Evolutionary conservation across 495 filamentous ascomycete species (phyloP), one percentile per base, ranked within the genome.

Genomic region (Penicillium silybi): DNA sequence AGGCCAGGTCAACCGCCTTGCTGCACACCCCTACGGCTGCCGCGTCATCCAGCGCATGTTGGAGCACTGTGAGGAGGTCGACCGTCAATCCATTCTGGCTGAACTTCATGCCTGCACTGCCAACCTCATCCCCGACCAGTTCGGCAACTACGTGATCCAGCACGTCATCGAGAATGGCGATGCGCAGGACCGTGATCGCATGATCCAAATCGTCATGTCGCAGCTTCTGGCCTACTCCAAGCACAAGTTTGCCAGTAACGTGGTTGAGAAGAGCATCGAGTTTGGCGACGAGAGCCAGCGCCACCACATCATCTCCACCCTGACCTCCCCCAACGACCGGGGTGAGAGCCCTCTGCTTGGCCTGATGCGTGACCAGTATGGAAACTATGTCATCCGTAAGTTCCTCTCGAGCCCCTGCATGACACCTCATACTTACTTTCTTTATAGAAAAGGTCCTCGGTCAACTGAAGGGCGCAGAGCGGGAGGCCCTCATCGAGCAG

Each of bases 381-480:
- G 89, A 38, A 98, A 98, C 66, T 98, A 98, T 64, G 93, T 97
- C 15, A 86, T 98, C 52, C 93, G 90, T 95, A 84, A 80, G 92
- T 85, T 19, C 18, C 18, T 39, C 37, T 9, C 18, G n/a, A 39
- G 7, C 6, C 29, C 13, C 6, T 5, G 4, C 7, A n/a, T 39
- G 37, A 6, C 18, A 9, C 18, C 1, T 16, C 18, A 9, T 37
- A 29, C 56, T 72, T 72, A 52, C 72, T 52, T 6, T 16, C 20
- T 17, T 20, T 7, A 25, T 62, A 95, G 89, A 95, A 70, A 92
- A 89, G 70, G 77, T 96, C 20, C 77, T 95, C 42, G 82, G 79
- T 6, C 79, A 85, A 46, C 74, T 96, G 2, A 76, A 82, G 48
- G 81, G 79, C 10, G 65, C 70, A 0, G 89, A 95, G 50, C 79